Evolutionary conservation across 2,329 filamentous ascomycete species (phyloP), one percentile per base, ranked within the genome.

Genomic region (Exophiala sp.): DNA sequence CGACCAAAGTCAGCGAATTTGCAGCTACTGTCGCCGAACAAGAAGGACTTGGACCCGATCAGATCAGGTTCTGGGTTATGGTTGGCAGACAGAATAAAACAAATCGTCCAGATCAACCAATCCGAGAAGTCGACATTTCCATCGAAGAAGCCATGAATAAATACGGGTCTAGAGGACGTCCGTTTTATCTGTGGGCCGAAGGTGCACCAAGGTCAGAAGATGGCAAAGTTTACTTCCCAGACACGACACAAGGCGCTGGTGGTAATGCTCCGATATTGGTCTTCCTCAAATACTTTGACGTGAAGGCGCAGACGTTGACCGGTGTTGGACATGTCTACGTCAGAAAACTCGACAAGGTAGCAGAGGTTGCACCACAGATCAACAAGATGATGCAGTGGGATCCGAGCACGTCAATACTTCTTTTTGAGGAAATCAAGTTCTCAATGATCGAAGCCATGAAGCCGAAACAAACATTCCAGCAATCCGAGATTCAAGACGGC

Each of bases 61-160:
- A 83, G 57, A 73, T 97, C 20, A 84, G 94, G 18, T 81, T 96
- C 14, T 99, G 94, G 95, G 84, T 90, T 50, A 96, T 99, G 91
- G 94, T 99, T 1, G 97, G 96, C 68, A 87, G 94, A 9, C 94
- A 99, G 70, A 99, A 99, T 69, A 96, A 96, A 72, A 99, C 94
- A 0, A 87, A 90, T 35, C 84, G 94, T 14, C 94, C 95, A 0
- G 94, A 99, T 67, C 86, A 89, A 54, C 89, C 91, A 0, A 84
- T 99, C 45, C 82, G 83, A 68, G 91, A 95, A 65, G 74, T 84
- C 1, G 80, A 86, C 4, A 87, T 89, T 69, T 91, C 85, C 0
- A 76, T 94, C 11, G 88, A 91, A 62, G 91, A 96, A 59, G 84
- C 84, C 2, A 78, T 82, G 51, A 78, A 75, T 52, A 85, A 85